Conservation (phyloP, 345 rosid species). For the Trapa bicornis region DNA sequence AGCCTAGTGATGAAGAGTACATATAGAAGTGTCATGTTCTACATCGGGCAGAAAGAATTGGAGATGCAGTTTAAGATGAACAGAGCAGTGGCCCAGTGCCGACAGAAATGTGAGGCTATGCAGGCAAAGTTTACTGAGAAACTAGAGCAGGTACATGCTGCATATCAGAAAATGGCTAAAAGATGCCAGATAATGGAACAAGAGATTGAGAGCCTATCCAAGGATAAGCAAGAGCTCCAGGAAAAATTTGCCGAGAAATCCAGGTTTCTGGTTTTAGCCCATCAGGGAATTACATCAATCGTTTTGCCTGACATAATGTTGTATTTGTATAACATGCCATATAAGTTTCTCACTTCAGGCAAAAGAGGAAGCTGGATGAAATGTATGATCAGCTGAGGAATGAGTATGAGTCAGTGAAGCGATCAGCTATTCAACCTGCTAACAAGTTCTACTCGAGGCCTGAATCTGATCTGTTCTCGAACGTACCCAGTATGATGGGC, state of each 20-base stretch:
- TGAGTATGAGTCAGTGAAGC: slow-evolving; percentile 61
- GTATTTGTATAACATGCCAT: not conserved
- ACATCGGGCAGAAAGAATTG: slow-evolving; percentile 70
- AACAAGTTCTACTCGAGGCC: slow-evolving; percentile 56
- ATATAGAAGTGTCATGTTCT: slow-evolving; percentile 83
- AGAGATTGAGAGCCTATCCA: slow-evolving; percentile 67
- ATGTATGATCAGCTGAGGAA: slow-evolving; percentile 87
- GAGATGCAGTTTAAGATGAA: slow-evolving; percentile 94
- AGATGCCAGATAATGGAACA: slow-evolving; percentile 90
- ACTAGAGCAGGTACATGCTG: slow-evolving; percentile 78
- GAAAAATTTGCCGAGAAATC: slow-evolving; percentile 91
- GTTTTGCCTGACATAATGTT: not conserved
- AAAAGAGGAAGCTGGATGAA: slow-evolving; percentile 95
- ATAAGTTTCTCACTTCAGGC: slow-evolving; percentile 31
- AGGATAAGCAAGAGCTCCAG: slow-evolving; percentile 93
- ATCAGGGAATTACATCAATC: not conserved
- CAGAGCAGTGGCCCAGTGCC: slow-evolving; percentile 62
- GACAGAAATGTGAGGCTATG: slow-evolving; percentile 85
- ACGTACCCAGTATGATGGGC: slow-evolving; percentile 49
- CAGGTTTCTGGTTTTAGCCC: slow-evolving; percentile 27
- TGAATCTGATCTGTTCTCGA: slow-evolving; percentile 63
- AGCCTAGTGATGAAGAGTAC: slow-evolving; percentile 82
- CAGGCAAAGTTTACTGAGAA: slow-evolving; percentile 88
- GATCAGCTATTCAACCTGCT: slow-evolving; percentile 72
- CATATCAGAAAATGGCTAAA: slow-evolving; percentile 81